phyloP scores from a whole-genome alignment of 2,329 filamentous ascomycete species.

The Microcyclosporella mali region DNA sequence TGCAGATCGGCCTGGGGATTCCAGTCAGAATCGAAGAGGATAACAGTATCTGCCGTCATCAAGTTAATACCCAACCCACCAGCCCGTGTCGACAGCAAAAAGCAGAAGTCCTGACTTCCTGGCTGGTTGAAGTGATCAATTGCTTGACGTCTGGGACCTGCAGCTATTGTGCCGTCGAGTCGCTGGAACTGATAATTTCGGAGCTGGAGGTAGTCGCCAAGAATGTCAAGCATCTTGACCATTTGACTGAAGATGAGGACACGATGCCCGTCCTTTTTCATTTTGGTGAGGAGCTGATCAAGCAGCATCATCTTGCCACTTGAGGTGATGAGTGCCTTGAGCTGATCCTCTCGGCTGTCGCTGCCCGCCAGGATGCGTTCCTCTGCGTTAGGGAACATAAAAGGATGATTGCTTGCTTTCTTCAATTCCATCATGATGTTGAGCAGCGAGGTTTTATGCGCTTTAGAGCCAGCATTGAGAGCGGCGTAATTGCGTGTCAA shows the following conservation, averaged over 20 bases:
- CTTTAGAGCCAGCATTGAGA: constrained; percentile 80
- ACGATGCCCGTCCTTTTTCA: constrained; percentile 88
- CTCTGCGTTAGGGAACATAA: constrained; percentile 94
- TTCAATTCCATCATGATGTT: constrained; percentile 99
- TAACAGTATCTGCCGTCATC: constrained; percentile 96
- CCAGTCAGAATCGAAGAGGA: constrained; percentile 98
- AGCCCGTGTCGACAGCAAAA: constrained; percentile 87
- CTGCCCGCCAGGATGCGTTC: constrained; percentile 74
- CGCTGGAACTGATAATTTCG: constrained; percentile 94
- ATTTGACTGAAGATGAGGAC: constrained; percentile 99
- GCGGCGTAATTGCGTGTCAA: constrained; percentile 93
- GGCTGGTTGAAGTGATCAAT: constrained; percentile 99
- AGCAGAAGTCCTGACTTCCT: constrained; percentile 91
- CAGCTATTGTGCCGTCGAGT: constrained; percentile 88
- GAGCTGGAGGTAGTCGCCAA: constrained; percentile 86
- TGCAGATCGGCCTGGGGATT: constrained; percentile 97
- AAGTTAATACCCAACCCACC: constrained; percentile 98
- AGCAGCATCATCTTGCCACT: constrained; percentile 99
- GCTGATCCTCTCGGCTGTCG: constrained; percentile 75
- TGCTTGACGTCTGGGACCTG: constrained; percentile 78
- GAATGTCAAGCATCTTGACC: constrained; percentile 96
- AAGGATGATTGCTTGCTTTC: constrained; percentile 97
- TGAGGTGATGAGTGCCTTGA: constrained; percentile 89
- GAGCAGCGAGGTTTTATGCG: constrained; percentile 87
- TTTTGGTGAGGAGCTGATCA: constrained; percentile 86